phyloP scores from a whole-genome alignment of 176 grass and related monocot species.

The Oryza glaberrima region DNA sequence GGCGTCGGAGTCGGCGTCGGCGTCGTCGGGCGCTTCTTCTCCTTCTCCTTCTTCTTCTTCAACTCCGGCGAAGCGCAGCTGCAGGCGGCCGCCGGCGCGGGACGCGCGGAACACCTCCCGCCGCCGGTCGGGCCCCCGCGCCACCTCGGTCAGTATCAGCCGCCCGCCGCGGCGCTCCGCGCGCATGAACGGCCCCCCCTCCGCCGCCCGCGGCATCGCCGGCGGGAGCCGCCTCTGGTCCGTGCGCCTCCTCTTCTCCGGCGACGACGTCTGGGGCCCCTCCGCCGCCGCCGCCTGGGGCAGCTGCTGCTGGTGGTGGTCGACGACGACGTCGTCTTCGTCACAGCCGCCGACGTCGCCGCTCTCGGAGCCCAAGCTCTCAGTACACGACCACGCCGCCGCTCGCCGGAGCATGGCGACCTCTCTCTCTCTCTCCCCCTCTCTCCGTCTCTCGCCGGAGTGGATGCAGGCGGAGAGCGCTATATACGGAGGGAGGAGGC shows the following conservation, averaged over 20 bases:
- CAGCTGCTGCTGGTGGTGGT: not conserved
- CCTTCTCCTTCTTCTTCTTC: not conserved
- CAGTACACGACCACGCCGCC: slow-evolving; percentile 65
- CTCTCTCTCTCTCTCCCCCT: not conserved
- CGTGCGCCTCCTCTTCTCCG: slow-evolving; percentile 18
- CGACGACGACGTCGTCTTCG: slow-evolving; percentile 29
- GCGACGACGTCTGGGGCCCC: not conserved
- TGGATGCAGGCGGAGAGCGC: slow-evolving; percentile 21
- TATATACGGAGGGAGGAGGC: slow-evolving; percentile 22
- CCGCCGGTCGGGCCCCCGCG: slow-evolving; percentile 34
- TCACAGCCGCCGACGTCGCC: slow-evolving; percentile 63
- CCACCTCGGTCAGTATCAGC: slow-evolving; percentile 66
- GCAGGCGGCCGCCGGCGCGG: slow-evolving; percentile 63
- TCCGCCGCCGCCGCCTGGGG: not conserved
- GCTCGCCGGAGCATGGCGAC: slow-evolving; percentile 13
- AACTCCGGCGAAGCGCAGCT: slow-evolving; percentile 41
- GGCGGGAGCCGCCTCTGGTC: slow-evolving; percentile 35
- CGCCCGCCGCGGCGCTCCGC: slow-evolving; percentile 69
- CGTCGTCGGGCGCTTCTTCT: no score
- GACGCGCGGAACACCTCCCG: slow-evolving; percentile 54
- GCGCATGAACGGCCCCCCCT: slow-evolving; percentile 48
- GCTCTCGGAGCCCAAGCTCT: slow-evolving; percentile 75
- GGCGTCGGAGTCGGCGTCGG: not conserved
- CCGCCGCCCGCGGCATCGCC: slow-evolving; percentile 47
- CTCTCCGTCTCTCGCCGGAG: not conserved